Evolutionary conservation across 768 basidiomycete species (phyloP).

Genomic region (Auriculariales sp.): DNA sequence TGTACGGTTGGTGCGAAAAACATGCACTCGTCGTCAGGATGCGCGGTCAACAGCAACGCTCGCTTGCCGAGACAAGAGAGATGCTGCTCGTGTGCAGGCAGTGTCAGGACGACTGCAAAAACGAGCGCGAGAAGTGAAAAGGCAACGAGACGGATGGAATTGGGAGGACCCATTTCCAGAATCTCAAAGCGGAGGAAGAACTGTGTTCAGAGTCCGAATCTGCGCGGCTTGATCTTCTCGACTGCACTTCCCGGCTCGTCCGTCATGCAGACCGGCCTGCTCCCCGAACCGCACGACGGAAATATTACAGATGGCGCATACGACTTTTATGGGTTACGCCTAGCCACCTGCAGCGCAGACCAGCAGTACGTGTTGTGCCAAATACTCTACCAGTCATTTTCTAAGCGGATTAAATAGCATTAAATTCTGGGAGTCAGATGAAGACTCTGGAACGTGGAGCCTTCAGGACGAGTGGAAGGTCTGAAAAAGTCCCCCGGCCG

Average conservation of each 20-base stretch:
- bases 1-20: conserved; percentile 84
- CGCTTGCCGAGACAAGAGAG: conserved; percentile 7
- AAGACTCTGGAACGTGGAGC: conserved; percentile 56
- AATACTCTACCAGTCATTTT: conserved; percentile 1
- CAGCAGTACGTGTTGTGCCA: conserved; percentile 38
- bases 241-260: no score
- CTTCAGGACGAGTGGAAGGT: conserved; percentile 90
- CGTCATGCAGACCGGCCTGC: background rate
- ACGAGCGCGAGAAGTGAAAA: no score
- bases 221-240: no score
- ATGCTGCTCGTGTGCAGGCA: conserved; percentile 7
- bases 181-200: no score
- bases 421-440: conserved; percentile 74
- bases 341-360: conserved; percentile 73
- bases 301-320: conserved; percentile 49
- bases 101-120: no score
- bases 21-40: conserved; percentile 90
- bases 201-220: no score
- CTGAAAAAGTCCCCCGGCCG: background rate
- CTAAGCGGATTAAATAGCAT: conserved; percentile 35
- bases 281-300: background rate
- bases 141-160: no score
- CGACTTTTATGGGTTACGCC: conserved; percentile 78
- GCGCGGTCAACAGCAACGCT: conserved; percentile 69
- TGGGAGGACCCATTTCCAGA: no score